A percentile compares a stretch with the other conserved stretches of the same genome.
Conservation (phyloP, 306 rosid species). For the Crataegus laevigata region DNA sequence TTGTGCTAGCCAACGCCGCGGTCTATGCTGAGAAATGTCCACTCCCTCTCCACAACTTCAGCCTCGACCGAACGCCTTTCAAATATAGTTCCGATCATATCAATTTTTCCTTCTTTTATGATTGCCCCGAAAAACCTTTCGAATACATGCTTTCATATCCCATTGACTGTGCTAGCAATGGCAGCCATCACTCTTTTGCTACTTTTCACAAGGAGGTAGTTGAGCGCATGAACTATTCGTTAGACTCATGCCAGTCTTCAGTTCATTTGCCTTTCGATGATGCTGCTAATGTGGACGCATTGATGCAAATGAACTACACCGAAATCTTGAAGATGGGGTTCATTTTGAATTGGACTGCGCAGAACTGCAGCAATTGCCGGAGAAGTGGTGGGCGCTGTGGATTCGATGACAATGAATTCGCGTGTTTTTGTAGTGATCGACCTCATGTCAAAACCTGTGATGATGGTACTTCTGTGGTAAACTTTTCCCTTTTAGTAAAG, state of each 20-base stretch:
- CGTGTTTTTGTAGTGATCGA: slow-evolving; percentile 49
- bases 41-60: slow-evolving; percentile 40
- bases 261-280: slow-evolving; percentile 32
- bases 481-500: neutral
- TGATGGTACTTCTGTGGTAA: slow-evolving; percentile 29
- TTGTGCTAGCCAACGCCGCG: slow-evolving; percentile 28
- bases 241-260: slow-evolving; percentile 34
- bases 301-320: slow-evolving; percentile 32
- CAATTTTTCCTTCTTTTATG: slow-evolving; percentile 48
- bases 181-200: slow-evolving; percentile 44
- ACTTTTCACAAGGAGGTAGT: slow-evolving; percentile 41
- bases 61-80: slow-evolving; percentile 43
- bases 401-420: slow-evolving; percentile 23
- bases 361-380: slow-evolving; percentile 44
- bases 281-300: slow-evolving; percentile 10
- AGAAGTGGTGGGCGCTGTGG: slow-evolving; percentile 63
- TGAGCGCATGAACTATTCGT: slow-evolving; percentile 25
- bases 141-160: slow-evolving; percentile 19
- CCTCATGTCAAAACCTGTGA: slow-evolving; percentile 38
- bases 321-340: slow-evolving; percentile 62
- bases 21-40: slow-evolving; percentile 35
- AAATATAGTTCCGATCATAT: slow-evolving; percentile 16
- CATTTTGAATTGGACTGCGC: slow-evolving; percentile 48
- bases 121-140: slow-evolving; percentile 39
- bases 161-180: slow-evolving; percentile 39